Evolutionary conservation across 2,329 filamentous ascomycete genomes (phyloP).

Genomic region (Mycosphaerelloides madeirae): DNA sequence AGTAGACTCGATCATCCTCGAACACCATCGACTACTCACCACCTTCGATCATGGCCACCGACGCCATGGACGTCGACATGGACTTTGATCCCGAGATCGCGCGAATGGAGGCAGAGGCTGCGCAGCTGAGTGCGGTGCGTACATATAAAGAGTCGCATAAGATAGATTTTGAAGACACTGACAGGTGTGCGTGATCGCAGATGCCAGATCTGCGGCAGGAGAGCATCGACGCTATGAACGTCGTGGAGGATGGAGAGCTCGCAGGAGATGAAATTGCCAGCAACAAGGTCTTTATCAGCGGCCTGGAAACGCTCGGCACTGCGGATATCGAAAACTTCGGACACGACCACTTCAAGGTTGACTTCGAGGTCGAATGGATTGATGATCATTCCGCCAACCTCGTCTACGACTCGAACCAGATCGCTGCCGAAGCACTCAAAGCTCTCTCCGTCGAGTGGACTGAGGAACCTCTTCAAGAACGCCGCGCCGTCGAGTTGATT

Average conservation of each 20-base stretch:
- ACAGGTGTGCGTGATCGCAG: background rate
- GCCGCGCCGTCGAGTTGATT: slow-evolving; percentile 65
- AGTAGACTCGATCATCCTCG: no score
- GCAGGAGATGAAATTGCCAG: slow-evolving; percentile 34
- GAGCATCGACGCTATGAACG: slow-evolving; percentile 8
- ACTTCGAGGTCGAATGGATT: slow-evolving; percentile 79
- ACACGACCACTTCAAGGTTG: slow-evolving; percentile 56
- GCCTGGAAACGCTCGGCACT: slow-evolving; percentile 76
- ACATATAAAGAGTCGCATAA: background rate
- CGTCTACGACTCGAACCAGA: slow-evolving; percentile 59
- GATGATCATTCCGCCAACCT: slow-evolving; percentile 89
- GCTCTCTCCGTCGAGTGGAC: slow-evolving; percentile 41
- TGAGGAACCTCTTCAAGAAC: slow-evolving; percentile 52
- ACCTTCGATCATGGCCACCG: slow-evolving; percentile 12
- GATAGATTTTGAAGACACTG: background rate
- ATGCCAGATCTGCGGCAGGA: background rate
- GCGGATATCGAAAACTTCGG: slow-evolving; percentile 70
- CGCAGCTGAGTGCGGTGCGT: slow-evolving; percentile 24
- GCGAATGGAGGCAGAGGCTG: slow-evolving; percentile 29
- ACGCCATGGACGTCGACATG: slow-evolving; percentile 29
- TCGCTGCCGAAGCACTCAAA: slow-evolving; percentile 51
- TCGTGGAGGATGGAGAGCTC: slow-evolving; percentile 33
- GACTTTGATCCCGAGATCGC: slow-evolving; percentile 33
- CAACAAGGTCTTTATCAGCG: slow-evolving; percentile 76
- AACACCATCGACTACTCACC: background rate